These are phyloP conservation scores for Tirmania nivea DNA, from an alignment of 495 filamentous ascomycete species.

Conservation along the genomic window DNA sequence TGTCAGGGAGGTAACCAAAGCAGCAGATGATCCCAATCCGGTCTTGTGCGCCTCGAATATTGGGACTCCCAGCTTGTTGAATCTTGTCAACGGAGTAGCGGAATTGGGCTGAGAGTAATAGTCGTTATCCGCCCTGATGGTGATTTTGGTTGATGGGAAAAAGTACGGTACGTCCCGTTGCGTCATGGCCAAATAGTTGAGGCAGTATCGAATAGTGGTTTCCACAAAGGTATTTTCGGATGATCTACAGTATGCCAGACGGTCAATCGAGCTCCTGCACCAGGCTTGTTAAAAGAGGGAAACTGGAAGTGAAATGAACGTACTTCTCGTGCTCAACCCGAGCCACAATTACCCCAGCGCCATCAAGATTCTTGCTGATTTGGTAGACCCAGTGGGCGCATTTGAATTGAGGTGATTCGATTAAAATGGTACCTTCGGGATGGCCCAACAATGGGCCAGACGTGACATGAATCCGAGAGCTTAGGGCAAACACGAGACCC, in stretches of 20 bases:
- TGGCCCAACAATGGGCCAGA: slow-evolving; percentile 25
- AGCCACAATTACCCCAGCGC: slow-evolving; percentile 51
- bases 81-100: slow-evolving; percentile 28
- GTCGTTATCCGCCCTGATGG: slow-evolving; percentile 82
- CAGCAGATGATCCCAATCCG: slow-evolving; percentile 84
- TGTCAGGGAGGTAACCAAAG: slow-evolving; percentile 77
- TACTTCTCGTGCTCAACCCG: slow-evolving; percentile 47
- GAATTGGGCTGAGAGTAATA: slow-evolving; percentile 67
- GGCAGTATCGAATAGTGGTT: slow-evolving; percentile 64
- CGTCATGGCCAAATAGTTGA: slow-evolving; percentile 50
- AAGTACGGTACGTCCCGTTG: slow-evolving; percentile 27
- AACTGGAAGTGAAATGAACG: slow-evolving; percentile 18
- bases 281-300: slow-evolving; percentile 4
- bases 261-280: too few species aligned
- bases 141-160: slow-evolving; percentile 43
- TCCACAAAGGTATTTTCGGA: slow-evolving; percentile 68
- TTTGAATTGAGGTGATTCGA: slow-evolving; percentile 75
- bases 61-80: slow-evolving; percentile 56
- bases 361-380: slow-evolving; percentile 33
- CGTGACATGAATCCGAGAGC: slow-evolving; percentile 76
- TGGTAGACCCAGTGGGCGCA: slow-evolving; percentile 73
- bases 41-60: slow-evolving; percentile 77
- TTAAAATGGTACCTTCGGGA: slow-evolving; percentile 29
- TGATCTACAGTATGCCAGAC: slow-evolving; percentile 1
- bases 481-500: slow-evolving; percentile 80